Percentiles rank a stretch among this genome's conserved stretches.
phyloP scores from a whole-genome alignment of 805 yeast species.

The Barnettozyma botsteinii region DNA sequence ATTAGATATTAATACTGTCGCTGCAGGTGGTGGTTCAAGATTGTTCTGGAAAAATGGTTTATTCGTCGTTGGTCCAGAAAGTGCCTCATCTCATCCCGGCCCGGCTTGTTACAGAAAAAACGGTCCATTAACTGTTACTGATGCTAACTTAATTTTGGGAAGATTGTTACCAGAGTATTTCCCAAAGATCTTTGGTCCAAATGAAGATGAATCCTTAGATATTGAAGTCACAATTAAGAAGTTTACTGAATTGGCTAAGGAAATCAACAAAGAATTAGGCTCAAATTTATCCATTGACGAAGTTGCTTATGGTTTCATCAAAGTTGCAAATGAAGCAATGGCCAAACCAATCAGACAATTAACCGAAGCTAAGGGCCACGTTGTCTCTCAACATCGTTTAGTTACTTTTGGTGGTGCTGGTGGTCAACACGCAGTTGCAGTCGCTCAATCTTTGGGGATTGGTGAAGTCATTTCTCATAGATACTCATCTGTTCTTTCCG shows the following conservation, averaged over 20 bases:
- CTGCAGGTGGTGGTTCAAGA: slow-evolving; percentile 81
- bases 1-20: slow-evolving; percentile 73
- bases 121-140: slow-evolving; percentile 81
- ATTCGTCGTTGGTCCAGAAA: slow-evolving; percentile 80
- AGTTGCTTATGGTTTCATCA: slow-evolving; percentile 74
- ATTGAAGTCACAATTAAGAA: slow-evolving; percentile 41
- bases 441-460: slow-evolving; percentile 69
- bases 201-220: slow-evolving; percentile 68
- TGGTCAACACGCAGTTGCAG: slow-evolving; percentile 81
- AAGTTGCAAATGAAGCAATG: slow-evolving; percentile 85
- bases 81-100: slow-evolving; percentile 86
- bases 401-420: slow-evolving; percentile 94
- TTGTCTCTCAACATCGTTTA: slow-evolving; percentile 56
- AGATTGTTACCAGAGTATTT: slow-evolving; percentile 67
- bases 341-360: slow-evolving; percentile 82
- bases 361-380: slow-evolving; percentile 80
- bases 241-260: slow-evolving; percentile 47
- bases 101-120: slow-evolving; percentile 84
- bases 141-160: slow-evolving; percentile 72
- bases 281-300: slow-evolving; percentile 48
- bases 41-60: slow-evolving; percentile 63
- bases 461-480: slow-evolving; percentile 65
- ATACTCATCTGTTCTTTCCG: slow-evolving; percentile 78
- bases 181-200: slow-evolving; percentile 80
- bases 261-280: slow-evolving; percentile 44